Base-by-base conservation (phyloP, 2,329 filamentous ascomycete genomes). In the Arthroderma sp. region DNA sequence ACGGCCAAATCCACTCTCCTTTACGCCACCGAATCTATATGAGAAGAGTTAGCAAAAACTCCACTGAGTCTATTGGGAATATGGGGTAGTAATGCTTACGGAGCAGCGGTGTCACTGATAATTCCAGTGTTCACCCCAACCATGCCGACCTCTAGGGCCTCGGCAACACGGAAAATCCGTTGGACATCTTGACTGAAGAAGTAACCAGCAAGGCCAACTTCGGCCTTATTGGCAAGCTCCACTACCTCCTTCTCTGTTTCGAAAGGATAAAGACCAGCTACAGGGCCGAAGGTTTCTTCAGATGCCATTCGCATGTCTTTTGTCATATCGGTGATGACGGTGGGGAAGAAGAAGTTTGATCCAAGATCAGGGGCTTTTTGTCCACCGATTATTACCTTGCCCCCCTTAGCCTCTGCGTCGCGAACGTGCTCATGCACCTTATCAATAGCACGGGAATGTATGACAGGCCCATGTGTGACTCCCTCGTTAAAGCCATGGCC, bases 281-380 rank as follows among this genome's bases (percentile, higher is more conserved):
- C 87, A 2, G 93, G 93, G 0, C 93, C 93, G 69, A 98, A 98
- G 0, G 91, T 98, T 77, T 98, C 93, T 72, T 97, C 91, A 1
- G 77, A 77, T 3, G 88, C 85, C 63, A 97, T 80, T 59, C 81
- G 79, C 93, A 97, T 97, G 43, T 91, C 83, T 58, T 79, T 77
- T 9, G 79, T 95, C 85, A 95, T 91, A 61, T 87, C 87, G 8
- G 87, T 85, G 60, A 98, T 82, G 43, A 97, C 87, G 0, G 93
- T 97, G 2, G 88, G 89, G 66, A 90, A 81, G 75, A 86, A 95
- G 76, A 94, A 98, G 75, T 94, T 94, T 39, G 77, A 69, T 2
- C 93, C 91, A 1, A 95, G 76, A 17, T 90, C 82, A 1, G 84
- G 78, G 59, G 91, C 73, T 68, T 79, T 82, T 70, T 87, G 79